phyloP scores from a whole-genome alignment of 768 basidiomycete species.

The Paxillus rubicundulus region DNA sequence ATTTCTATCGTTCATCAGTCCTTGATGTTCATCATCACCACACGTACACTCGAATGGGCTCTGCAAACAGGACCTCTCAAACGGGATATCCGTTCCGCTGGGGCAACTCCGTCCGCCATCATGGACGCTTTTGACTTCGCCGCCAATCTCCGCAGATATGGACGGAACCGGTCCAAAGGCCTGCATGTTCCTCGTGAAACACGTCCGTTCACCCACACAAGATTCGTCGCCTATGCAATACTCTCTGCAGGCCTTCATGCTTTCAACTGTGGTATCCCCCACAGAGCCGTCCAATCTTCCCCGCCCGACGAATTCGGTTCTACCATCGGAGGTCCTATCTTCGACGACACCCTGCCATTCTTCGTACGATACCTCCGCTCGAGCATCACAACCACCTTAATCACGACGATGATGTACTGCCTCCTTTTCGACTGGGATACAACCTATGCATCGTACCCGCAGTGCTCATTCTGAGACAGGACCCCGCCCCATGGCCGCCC shows the following conservation, averaged over 20 bases:
- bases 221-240: no score
- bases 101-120: neutral
- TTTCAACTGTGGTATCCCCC: conserved; percentile 43
- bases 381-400: conserved; percentile 39
- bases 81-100: conserved; percentile 11
- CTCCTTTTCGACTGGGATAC: conserved; percentile 41
- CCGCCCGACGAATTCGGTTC: conserved; percentile 34
- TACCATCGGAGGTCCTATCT: no score
- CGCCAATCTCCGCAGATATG: conserved; percentile 54
- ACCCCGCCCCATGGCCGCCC: conserved; percentile 33
- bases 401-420: conserved; percentile 45
- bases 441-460: conserved; percentile 19
- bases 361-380: conserved; percentile 36
- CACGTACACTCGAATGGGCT: conserved; percentile 20
- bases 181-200: conserved; percentile 34
- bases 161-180: conserved; percentile 56
- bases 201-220: no score
- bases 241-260: no score
- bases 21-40: conserved; percentile 9
- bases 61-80: conserved; percentile 8
- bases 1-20: no score
- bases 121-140: conserved; percentile 49
- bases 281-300: conserved; percentile 46
- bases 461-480: no score
- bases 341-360: conserved; percentile 30